These are phyloP conservation scores for Eruca vesicaria DNA, from an alignment of 441 rosid genomes.

Conservation along the genomic window DNA sequence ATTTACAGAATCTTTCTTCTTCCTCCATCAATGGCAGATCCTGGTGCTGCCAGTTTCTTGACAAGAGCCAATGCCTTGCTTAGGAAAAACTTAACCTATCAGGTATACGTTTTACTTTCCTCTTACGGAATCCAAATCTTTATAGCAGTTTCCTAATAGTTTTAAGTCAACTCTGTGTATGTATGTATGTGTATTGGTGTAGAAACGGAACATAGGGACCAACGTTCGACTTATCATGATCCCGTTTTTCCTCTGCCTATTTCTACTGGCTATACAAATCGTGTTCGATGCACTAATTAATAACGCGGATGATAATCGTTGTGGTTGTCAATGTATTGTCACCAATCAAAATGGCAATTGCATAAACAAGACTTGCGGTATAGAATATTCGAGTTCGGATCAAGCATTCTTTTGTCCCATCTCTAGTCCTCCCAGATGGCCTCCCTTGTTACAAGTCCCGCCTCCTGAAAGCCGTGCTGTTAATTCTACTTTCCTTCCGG, in stretches of 20 bases:
- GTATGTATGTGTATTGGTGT: conserved; percentile 16
- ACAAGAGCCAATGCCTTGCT: conserved; percentile 80
- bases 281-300: conserved; percentile 46
- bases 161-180: background rate
- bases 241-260: conserved; percentile 65
- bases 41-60: conserved; percentile 56
- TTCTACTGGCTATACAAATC: conserved; percentile 49
- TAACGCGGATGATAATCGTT: conserved; percentile 34
- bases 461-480: conserved; percentile 65
- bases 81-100: conserved; percentile 82
- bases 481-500: conserved; percentile 21
- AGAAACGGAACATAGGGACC: conserved; percentile 76
- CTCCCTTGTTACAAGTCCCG: conserved; percentile 80
- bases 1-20: background rate
- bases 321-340: conserved; percentile 55
- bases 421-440: conserved; percentile 62
- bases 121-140: background rate
- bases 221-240: conserved; percentile 68
- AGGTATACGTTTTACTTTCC: conserved; percentile 44
- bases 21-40: conserved; percentile 52
- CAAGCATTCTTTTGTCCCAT: conserved; percentile 61
- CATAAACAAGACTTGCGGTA: conserved; percentile 58
- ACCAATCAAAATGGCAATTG: conserved; percentile 45
- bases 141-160: background rate
- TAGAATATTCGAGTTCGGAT: conserved; percentile 45